Evolutionary conservation across 352 stramenopile species (phyloP).

Genomic region (Phytophthora europaea): DNA sequence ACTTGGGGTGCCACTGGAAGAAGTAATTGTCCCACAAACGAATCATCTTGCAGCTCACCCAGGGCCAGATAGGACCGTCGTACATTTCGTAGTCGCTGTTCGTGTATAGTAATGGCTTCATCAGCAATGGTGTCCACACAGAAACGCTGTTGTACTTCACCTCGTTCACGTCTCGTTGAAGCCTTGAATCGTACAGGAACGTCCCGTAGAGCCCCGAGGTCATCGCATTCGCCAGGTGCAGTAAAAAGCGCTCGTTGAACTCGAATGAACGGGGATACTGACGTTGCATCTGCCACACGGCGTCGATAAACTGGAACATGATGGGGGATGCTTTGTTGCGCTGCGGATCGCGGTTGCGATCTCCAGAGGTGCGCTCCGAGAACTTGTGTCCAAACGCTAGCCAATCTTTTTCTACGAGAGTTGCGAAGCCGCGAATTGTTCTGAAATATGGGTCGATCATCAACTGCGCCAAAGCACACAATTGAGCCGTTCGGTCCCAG

Average conservation of each 20-base stretch:
- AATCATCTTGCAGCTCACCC: conserved; percentile 84
- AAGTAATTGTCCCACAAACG: conserved; percentile 87
- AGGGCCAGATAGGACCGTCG: conserved; percentile 80
- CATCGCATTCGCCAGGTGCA: conserved; percentile 84
- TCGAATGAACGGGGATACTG: conserved; percentile 88
- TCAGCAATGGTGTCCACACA: conserved; percentile 84
- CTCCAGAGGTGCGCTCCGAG: conserved; percentile 67
- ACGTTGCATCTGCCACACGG: conserved; percentile 85
- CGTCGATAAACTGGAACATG: conserved; percentile 90
- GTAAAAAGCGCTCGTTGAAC: conserved; percentile 87
- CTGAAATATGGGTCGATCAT: conserved; percentile 92
- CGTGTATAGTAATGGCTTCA: conserved; percentile 53
- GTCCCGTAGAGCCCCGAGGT: conserved; percentile 87
- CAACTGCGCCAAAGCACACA: conserved; percentile 82
- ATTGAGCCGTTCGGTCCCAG: conserved; percentile 88
- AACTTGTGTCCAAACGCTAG: conserved; percentile 90
- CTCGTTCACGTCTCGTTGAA: conserved; percentile 76
- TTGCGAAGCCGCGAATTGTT: conserved; percentile 85
- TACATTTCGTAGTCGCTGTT: conserved; percentile 63
- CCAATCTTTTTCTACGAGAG: conserved; percentile 91
- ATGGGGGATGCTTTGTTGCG: conserved; percentile 85
- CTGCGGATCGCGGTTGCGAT: conserved; percentile 81
- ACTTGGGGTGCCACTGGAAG: conserved; percentile 89
- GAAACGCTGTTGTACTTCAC: conserved; percentile 68
- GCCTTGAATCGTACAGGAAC: conserved; percentile 82